A percentile compares a stretch with the other conserved stretches of the same genome.
Conservation (phyloP, 805 yeast genomes). For the Teunomyces gatunensis region DNA sequence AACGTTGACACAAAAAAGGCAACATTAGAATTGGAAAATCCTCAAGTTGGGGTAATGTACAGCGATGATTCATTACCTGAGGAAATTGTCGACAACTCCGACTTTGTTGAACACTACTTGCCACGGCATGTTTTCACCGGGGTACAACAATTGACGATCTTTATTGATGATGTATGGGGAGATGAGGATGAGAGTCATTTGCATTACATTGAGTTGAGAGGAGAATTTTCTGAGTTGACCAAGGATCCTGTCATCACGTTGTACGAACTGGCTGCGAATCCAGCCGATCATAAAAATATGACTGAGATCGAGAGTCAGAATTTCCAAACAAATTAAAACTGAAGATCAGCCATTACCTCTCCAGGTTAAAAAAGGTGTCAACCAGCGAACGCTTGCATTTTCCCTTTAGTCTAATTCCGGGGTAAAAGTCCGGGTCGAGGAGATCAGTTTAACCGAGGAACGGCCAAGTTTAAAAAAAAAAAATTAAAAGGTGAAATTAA, state of each 20-base stretch:
- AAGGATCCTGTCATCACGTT: slow-evolving; percentile 72
- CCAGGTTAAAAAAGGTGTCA: no score
- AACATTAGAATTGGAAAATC: slow-evolving; percentile 57
- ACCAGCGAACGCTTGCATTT: no score
- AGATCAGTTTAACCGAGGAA: background rate
- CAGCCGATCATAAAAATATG: slow-evolving; percentile 68
- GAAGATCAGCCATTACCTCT: background rate
- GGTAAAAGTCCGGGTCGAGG: background rate
- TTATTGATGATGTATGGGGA: slow-evolving; percentile 54
- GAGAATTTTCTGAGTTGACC: slow-evolving; percentile 55
- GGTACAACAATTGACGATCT: slow-evolving; percentile 62
- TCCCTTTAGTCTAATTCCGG: background rate
- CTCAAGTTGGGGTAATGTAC: slow-evolving; percentile 52
- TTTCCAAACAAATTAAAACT: background rate
- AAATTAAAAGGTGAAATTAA: no score
- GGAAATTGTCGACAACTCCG: slow-evolving; percentile 31
- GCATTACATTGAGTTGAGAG: slow-evolving; percentile 76
- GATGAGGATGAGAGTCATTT: slow-evolving; percentile 54
- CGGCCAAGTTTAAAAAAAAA: no score
- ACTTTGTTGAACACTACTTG: slow-evolving; percentile 76
- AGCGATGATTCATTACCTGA: slow-evolving; percentile 41
- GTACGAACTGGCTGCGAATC: slow-evolving; percentile 92
- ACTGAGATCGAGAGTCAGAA: slow-evolving; percentile 7
- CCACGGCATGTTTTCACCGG: slow-evolving; percentile 76
- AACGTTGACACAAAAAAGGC: slow-evolving; percentile 49